Base-by-base conservation (phyloP, 208 protist genomes). In the Leishmania aethiopica region DNA sequence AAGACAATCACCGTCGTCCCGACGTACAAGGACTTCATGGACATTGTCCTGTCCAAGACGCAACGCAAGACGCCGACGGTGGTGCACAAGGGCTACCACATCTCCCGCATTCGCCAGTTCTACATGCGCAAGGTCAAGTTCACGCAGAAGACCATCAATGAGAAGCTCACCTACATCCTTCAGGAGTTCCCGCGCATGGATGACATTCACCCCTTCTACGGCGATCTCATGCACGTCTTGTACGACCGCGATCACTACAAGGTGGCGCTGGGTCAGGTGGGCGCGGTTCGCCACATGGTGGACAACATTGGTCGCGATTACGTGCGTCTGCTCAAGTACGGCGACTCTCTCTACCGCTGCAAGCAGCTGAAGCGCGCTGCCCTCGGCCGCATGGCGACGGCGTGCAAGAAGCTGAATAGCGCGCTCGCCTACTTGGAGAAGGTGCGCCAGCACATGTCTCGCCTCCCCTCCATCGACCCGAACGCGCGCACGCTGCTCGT, bases 201-300 rank as follows among this genome's bases (percentile, higher is more conserved):
- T 75, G 99, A 99, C 82, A 99, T 99, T 75, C 99, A 99, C 91
- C 99, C 99, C 57, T 99, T 99, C 89, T 99, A 99, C 90, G 99
- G 97, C 8, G 99, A 99, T 87, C 92, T 99, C 49, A 99, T 99
- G 93, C 99, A 99, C 92, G 99, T 99, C 35, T 92, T 99, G 6
- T 99, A 99, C 92, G 99, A 99, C 90, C 92, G 97, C 35, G 99
- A 99, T 85, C 99, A 99, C 91, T 99, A 99, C 95, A 99, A 99
- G 91, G 93, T 99, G 17, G 99, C 99, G 1, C 93, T 99, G 10
- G 99, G 99, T 25, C 99, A 99, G 89, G 92, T 99, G 17, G 99
- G 98, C 81, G 98, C 98, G 19, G 98, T 99, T 51, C 93, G 95
- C 40, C 93, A 99, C 87, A 94, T 99, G 84, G 98, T 99, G 60